Percentiles rank a stretch among this genome's conserved stretches.
Conservation (phyloP, 1,139 yeast genomes). For the Scheffersomyces lignicola region DNA sequence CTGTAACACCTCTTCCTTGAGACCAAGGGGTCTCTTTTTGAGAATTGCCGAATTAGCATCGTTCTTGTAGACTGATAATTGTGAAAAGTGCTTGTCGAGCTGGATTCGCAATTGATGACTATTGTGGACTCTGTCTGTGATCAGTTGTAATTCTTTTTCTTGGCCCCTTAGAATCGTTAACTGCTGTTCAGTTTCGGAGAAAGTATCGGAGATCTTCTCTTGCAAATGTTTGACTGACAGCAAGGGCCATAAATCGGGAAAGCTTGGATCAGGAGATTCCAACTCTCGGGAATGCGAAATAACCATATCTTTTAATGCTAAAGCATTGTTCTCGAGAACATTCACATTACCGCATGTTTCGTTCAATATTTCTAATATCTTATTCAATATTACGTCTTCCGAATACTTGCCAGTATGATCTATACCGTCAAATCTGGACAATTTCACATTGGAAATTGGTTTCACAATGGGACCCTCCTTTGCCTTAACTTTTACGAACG, state of each 20-base stretch:
- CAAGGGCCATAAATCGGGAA: slow-evolving; percentile 8
- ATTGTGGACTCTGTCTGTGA: slow-evolving; percentile 12
- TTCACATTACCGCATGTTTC: slow-evolving; percentile 20
- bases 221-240: background rate
- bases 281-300: background rate
- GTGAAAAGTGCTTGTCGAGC: slow-evolving; percentile 20
- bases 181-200: background rate
- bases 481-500: no score
- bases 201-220: slow-evolving; percentile 2
- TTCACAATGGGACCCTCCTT: background rate
- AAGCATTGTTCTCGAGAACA: slow-evolving; percentile 15
- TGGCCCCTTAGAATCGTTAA: background rate
- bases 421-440: slow-evolving; percentile 1
- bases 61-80: slow-evolving; percentile 14
- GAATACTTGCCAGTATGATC: slow-evolving; percentile 1
- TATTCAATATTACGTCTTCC: slow-evolving; percentile 11
- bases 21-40: slow-evolving; percentile 23
- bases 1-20: slow-evolving; percentile 19
- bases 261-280: slow-evolving; percentile 6
- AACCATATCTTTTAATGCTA: background rate
- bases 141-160: background rate
- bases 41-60: slow-evolving; percentile 8
- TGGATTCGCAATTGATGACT: slow-evolving; percentile 13
- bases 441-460: slow-evolving; percentile 1
- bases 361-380: slow-evolving; percentile 16